Evolutionary conservation across 1,284 basidiomycete species (phyloP).

Genomic region (Melampsora larici-populina): DNA sequence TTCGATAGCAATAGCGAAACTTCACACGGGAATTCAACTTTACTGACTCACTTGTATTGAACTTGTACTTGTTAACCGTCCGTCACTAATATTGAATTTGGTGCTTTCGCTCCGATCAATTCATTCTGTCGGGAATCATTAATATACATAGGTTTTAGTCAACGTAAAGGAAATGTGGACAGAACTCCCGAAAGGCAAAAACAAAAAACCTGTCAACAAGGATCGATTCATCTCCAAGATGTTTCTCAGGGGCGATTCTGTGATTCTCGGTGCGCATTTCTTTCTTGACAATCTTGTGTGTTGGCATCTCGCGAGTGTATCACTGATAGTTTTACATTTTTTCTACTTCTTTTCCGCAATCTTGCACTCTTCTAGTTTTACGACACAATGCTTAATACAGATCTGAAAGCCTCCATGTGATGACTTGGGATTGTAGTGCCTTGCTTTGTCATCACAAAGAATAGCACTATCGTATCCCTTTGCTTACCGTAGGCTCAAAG

Average conservation of each 20-base stretch:
- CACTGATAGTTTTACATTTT: neutral
- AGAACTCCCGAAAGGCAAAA: conserved; percentile 94
- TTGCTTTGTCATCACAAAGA: no score
- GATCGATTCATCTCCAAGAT: conserved; percentile 99
- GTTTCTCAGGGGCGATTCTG: conserved; percentile 85
- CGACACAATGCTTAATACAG: neutral
- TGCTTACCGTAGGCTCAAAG: no score
- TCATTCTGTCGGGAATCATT: conserved; percentile 55
- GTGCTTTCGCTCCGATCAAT: conserved; percentile 97
- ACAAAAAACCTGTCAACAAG: conserved; percentile 97
- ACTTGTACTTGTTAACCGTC: neutral
- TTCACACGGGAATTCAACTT: neutral
- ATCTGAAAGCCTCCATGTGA: neutral
- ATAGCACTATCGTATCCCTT: no score
- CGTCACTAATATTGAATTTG: conserved; percentile 55
- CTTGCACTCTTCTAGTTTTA: neutral
- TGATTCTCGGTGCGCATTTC: conserved; percentile 74
- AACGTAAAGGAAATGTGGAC: conserved; percentile 82
- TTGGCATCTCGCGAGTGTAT: neutral
- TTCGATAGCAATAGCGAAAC: no score
- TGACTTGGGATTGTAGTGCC: no score
- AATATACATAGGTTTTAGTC: conserved; percentile 5
- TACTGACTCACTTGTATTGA: conserved; percentile 13
- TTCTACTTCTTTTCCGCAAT: neutral
- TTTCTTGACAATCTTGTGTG: neutral